Base-by-base conservation (phyloP, 805 yeast genomes). In the Diddensiella caesifluorescens region DNA sequence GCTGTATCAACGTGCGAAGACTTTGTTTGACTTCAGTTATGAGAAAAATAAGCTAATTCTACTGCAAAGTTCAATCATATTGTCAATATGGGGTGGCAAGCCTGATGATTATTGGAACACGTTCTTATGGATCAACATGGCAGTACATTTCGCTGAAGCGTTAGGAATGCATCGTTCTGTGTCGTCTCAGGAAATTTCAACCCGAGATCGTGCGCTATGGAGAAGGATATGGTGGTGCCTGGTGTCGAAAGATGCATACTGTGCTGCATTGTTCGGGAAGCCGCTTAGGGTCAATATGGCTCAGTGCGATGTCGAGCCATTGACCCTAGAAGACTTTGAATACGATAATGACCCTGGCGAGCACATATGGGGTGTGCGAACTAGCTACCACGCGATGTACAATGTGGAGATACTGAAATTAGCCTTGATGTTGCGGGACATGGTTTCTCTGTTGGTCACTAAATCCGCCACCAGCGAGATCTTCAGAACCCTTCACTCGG, bases 251-350 rank as follows among this genome's bases (percentile, higher is more conserved):
- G 50, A 47, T 33, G 29, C 38, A 4, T 39, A 44, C 30, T 32
- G 40, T 4, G 44, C 48, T 4, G 5, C 42, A 13, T 33, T 36
- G 3, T 39, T 47, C 18, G 50, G 50, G 9, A 39, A 44, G 15
- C 48, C 50, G 1, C 42, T 28, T 7, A 35, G 38, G 22, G 38
- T 44, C 6, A 30, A 31, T 26, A 27, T 28, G n/a, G 13, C n/a
- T 10, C 37, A 38, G 22, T 47, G 46, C 35, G 48, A 47, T 34
- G 48, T 47, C 4, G 50, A 44, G 15, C 29, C 36, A 15, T 28
- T 47, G 16, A 35, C 38, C 12, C 5, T 44, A 27, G 43, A 35
- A 2, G 50, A 47, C 23, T 44, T 47, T 33, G 37, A 39, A 12
- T 31, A 30, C 20, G 45, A 44, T 33, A 13, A 20, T 4, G 29